These are phyloP conservation scores for Athelia psychrophila DNA, from an alignment of 1,284 basidiomycete genomes.

Conservation along the genomic window DNA sequence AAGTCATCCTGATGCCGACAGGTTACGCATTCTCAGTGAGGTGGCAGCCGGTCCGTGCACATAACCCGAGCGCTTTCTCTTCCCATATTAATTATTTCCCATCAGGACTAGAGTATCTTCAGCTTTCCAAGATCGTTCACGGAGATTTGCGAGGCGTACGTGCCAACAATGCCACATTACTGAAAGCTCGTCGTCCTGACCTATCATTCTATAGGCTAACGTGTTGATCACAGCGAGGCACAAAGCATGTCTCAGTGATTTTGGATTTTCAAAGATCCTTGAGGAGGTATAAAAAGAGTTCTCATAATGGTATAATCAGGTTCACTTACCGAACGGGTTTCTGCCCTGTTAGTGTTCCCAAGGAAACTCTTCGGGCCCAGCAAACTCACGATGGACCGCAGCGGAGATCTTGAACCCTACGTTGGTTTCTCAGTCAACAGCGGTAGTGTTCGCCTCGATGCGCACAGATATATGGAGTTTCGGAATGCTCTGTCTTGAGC, in stretches of 20 bases:
- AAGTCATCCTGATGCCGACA: constrained; percentile 27
- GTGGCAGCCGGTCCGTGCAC: constrained; percentile 28
- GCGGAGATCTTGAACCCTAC: constrained; percentile 30
- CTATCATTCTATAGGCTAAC: constrained; percentile 28
- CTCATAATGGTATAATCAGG: not conserved
- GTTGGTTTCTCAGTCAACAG: constrained; percentile 12
- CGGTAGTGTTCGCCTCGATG: constrained; percentile 24
- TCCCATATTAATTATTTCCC: not conserved
- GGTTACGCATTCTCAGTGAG: constrained; percentile 34
- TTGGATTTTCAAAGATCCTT: constrained; percentile 40
- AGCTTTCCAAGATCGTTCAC: constrained; percentile 37
- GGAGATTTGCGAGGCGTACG: constrained; percentile 44
- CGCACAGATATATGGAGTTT: constrained; percentile 44
- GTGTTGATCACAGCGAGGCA: constrained; percentile 35
- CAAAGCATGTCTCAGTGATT: constrained; percentile 36
- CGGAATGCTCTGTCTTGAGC: constrained; percentile 40
- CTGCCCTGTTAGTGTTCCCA: constrained; percentile 18
- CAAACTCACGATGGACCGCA: constrained; percentile 35
- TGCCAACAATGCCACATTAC: not conserved
- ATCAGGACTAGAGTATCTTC: constrained; percentile 41
- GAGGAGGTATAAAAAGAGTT: constrained; percentile 30
- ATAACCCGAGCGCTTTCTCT: too few species aligned
- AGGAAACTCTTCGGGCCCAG: constrained; percentile 19
- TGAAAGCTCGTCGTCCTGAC: constrained; percentile 2
- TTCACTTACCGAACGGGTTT: not conserved